phyloP scores from a whole-genome alignment of 192 early-diverging fungal species.

The Coemansia javaensis region DNA sequence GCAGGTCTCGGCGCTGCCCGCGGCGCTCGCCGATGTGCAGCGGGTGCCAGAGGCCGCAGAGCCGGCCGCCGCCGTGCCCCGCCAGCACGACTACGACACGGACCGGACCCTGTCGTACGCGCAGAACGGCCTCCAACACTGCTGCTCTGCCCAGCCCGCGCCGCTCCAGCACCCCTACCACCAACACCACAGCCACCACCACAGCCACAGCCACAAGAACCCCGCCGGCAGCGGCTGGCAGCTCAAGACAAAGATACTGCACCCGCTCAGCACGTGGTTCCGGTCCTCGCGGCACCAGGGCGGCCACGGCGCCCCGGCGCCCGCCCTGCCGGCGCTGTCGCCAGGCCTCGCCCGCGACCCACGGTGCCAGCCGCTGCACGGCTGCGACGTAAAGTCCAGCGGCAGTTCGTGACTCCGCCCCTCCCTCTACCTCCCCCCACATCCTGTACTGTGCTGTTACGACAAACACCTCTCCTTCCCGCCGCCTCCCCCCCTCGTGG shows the following conservation, averaged over 20 bases:
- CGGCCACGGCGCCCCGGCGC: background rate
- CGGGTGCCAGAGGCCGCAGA: background rate
- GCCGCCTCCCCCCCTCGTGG: no score
- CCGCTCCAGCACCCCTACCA: background rate
- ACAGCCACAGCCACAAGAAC: background rate
- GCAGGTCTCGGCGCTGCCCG: background rate
- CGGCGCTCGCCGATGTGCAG: background rate
- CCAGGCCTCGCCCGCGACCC: background rate
- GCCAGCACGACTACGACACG: slow-evolving; percentile 3
- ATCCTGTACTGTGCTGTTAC: no score
- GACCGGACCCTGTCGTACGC: slow-evolving; percentile 6
- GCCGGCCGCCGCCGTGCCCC: background rate
- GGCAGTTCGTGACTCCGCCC: no score
- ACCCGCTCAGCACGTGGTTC: slow-evolving; percentile 48
- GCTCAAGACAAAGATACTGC: slow-evolving; percentile 37
- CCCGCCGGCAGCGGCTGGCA: slow-evolving; percentile 25
- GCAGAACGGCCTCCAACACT: background rate
- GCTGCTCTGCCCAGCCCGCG: background rate
- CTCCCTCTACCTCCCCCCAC: no score
- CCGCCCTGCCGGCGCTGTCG: background rate
- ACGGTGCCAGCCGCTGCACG: background rate
- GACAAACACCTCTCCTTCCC: no score
- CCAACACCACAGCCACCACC: background rate
- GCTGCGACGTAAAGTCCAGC: no score
- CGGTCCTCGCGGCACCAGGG: slow-evolving; percentile 35